Evolutionary conservation across 2,329 filamentous ascomycete species (phyloP).

Genomic region (Diaporthe vaccinii): DNA sequence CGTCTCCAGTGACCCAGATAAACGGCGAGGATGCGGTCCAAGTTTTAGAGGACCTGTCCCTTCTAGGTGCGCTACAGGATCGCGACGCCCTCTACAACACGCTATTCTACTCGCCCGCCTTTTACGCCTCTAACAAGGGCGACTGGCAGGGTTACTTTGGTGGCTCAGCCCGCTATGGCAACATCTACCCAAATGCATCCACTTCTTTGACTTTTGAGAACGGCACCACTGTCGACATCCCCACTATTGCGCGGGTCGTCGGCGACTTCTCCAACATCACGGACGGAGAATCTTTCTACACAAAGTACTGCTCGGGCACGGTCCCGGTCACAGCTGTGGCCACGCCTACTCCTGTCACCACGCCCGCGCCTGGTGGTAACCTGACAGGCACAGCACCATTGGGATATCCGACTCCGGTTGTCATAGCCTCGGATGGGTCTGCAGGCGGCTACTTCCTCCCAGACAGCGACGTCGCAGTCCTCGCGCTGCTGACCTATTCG

Average conservation of each 20-base stretch:
- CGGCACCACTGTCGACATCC: constrained; percentile 50
- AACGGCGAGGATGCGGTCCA: constrained; percentile 49
- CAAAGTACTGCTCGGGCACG: constrained; percentile 43
- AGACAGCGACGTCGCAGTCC: constrained; percentile 50
- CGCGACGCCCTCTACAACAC: constrained; percentile 57
- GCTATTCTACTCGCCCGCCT: constrained; percentile 53
- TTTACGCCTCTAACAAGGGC: constrained; percentile 25
- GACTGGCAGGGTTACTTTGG: constrained; percentile 53
- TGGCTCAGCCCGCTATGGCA: constrained; percentile 52
- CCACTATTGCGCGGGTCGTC: constrained; percentile 53
- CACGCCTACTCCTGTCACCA: constrained; percentile 32
- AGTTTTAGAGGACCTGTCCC: constrained; percentile 48
- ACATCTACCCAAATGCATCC: constrained; percentile 54
- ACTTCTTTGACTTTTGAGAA: constrained; percentile 57
- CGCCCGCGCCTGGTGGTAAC: constrained; percentile 35
- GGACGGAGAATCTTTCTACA: constrained; percentile 50
- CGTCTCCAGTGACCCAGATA: constrained; percentile 48
- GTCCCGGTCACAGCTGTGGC: constrained; percentile 37
- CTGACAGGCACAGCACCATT: constrained; percentile 25
- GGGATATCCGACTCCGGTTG: constrained; percentile 49
- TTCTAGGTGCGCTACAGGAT: constrained; percentile 53
- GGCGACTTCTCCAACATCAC: constrained; percentile 50
- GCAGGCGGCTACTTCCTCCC: constrained; percentile 52
- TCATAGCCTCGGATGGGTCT: constrained; percentile 48
- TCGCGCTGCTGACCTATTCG: constrained; percentile 48